Conservation (phyloP, 768 basidiomycete species). For the Lactifluus pinguis region DNA sequence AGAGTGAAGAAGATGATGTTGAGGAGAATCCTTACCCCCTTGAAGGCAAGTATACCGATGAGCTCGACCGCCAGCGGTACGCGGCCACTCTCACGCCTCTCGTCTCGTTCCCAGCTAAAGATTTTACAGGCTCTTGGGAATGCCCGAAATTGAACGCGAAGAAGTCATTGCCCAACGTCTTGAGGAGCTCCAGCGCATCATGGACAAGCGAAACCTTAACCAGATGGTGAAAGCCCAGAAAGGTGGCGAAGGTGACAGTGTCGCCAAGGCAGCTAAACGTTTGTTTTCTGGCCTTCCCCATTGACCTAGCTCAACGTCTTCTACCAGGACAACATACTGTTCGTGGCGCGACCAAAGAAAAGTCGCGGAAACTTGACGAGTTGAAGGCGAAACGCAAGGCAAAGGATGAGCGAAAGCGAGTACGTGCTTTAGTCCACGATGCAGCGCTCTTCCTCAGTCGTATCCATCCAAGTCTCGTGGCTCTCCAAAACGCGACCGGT, state of each 20-base stretch:
- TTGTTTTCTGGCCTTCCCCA: constrained; percentile 21
- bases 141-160: constrained; percentile 89
- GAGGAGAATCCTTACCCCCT: constrained; percentile 71
- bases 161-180: constrained; percentile 70
- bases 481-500: constrained; percentile 61
- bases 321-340: constrained; percentile 59
- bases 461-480: constrained; percentile 26
- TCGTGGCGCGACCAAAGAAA: constrained; percentile 73
- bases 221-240: constrained; percentile 65
- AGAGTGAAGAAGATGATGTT: constrained; percentile 52
- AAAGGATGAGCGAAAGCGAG: constrained; percentile 81
- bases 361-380: constrained; percentile 70
- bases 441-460: constrained; percentile 12
- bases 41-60: constrained; percentile 86
- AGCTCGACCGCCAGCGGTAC: constrained; percentile 74
- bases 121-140: constrained; percentile 51
- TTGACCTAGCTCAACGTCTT: not conserved
- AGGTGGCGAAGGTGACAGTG: constrained; percentile 44
- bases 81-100: constrained; percentile 10
- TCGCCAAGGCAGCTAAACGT: constrained; percentile 75
- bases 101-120: constrained; percentile 15
- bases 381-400: constrained; percentile 81
- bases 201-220: constrained; percentile 62
- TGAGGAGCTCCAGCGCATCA: constrained; percentile 70
- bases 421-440: constrained; percentile 29